A percentile compares a stretch with the other conserved stretches of the same genome.
Evolutionary conservation across 2,329 filamentous ascomycete genomes (phyloP).

Genomic region (Fusarium metavorans): DNA sequence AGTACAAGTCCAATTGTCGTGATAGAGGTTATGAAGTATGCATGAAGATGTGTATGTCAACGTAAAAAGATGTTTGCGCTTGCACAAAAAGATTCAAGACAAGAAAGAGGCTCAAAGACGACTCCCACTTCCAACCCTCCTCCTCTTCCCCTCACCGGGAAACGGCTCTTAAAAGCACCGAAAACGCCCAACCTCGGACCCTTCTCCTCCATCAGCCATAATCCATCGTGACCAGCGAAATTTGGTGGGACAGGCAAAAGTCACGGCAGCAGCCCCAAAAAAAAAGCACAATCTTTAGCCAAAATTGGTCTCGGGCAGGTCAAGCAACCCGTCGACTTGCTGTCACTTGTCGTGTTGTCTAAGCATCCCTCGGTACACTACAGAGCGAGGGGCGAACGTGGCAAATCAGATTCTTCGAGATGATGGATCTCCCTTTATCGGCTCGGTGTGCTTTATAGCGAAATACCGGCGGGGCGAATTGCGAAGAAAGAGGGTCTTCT

Average conservation of each 20-base stretch:
- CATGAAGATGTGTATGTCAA: background rate
- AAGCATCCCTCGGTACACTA: constrained; percentile 14
- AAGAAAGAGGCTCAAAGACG: background rate
- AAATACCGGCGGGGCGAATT: constrained; percentile 37
- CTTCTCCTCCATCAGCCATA: constrained; percentile 20
- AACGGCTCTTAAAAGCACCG: constrained; percentile 37
- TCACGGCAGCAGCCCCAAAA: background rate
- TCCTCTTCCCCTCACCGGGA: constrained; percentile 32
- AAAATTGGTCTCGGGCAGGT: constrained; percentile 3
- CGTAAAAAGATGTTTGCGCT: background rate
- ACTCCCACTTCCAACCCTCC: background rate
- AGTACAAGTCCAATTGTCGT: constrained; percentile 5
- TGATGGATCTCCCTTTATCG: constrained; percentile 10
- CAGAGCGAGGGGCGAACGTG: background rate
- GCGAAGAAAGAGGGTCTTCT: constrained; percentile 3
- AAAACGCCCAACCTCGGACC: constrained; percentile 15
- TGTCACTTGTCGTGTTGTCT: constrained; percentile 8
- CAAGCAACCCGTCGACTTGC: background rate
- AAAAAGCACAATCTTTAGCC: constrained; percentile 4
- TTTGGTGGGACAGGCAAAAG: constrained; percentile 21
- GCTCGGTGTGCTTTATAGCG: constrained; percentile 43
- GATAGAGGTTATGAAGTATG: background rate
- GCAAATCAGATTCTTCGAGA: constrained; percentile 15
- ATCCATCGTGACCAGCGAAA: constrained; percentile 35
- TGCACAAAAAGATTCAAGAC: background rate